phyloP scores from a whole-genome alignment of 768 basidiomycete species.

The Amanita thiersii region DNA sequence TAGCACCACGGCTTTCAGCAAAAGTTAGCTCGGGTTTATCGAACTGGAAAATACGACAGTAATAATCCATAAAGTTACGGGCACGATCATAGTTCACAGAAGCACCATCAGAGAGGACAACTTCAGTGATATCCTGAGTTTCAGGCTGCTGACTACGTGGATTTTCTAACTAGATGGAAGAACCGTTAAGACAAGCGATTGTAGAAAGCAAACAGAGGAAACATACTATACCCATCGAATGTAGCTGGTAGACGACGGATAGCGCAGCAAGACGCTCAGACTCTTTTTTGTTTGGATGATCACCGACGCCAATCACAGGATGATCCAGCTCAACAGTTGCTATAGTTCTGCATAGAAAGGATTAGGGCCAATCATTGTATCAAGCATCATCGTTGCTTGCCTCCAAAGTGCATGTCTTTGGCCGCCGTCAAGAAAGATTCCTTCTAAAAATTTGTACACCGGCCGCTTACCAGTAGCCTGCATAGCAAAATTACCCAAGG shows the following conservation, averaged over 20 bases:
- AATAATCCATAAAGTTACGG: conserved; percentile 91
- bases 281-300: conserved; percentile 47
- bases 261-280: conserved; percentile 73
- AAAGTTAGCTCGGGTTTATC: conserved; percentile 64
- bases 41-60: conserved; percentile 75
- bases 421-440: conserved; percentile 16
- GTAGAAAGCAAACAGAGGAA: not conserved
- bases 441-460: conserved; percentile 24
- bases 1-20: conserved; percentile 20
- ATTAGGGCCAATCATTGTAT: not conserved
- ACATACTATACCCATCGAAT: conserved; percentile 56
- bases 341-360: conserved; percentile 25
- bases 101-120: conserved; percentile 53
- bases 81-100: conserved; percentile 63
- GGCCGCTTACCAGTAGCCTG: conserved; percentile 20
- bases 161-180: conserved; percentile 27
- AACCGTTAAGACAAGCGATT: not conserved
- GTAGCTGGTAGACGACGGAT: conserved; percentile 65
- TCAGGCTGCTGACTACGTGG: conserved; percentile 21
- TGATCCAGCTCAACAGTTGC: conserved; percentile 28
- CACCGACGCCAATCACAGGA: conserved; percentile 52
- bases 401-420: conserved; percentile 30
- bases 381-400: conserved; percentile 20
- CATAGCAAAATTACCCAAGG: conserved; percentile 32
- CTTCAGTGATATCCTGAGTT: conserved; percentile 14